Conservation (phyloP, 2,329 filamentous ascomycete species). For the Cladophialophora carrionii region DNA sequence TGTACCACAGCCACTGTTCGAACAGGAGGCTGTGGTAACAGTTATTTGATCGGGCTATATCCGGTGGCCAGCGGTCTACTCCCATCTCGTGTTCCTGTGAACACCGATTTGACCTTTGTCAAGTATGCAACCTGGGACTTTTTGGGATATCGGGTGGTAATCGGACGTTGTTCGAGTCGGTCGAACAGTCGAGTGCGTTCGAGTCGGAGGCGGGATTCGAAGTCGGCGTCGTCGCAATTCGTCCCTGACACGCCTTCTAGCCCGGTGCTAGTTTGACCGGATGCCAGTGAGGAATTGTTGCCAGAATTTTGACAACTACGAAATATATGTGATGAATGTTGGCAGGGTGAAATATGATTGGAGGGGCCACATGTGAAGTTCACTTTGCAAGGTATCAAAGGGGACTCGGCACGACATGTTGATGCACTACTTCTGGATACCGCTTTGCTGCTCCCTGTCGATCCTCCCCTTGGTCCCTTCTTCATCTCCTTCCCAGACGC, state of each 20-base stretch:
- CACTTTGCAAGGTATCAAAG: not conserved
- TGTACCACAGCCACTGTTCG: not conserved
- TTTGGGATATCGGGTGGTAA: not conserved
- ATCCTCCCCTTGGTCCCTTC: constrained; percentile 48
- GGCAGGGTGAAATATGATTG: not conserved
- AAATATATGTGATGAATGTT: not conserved
- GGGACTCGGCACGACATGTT: not conserved
- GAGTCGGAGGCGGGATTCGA: not conserved
- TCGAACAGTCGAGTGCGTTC: not conserved
- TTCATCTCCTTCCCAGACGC: constrained; percentile 46
- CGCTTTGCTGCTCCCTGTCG: constrained; percentile 23
- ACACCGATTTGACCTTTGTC: constrained; percentile 5
- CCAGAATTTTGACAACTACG: not conserved
- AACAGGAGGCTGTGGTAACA: not conserved
- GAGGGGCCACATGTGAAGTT: not conserved
- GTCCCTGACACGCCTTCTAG: not conserved
- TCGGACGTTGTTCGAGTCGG: not conserved
- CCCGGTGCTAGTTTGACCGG: not conserved
- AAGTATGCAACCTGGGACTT: not conserved
- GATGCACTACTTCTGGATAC: not conserved
- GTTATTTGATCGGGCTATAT: not conserved
- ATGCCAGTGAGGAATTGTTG: not conserved
- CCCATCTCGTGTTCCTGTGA: constrained; percentile 1
- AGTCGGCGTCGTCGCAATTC: not conserved
- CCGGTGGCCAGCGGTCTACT: not conserved